Evolutionary conservation across 306 rosid genomes (phyloP).

Genomic region (Medicago arabica): DNA sequence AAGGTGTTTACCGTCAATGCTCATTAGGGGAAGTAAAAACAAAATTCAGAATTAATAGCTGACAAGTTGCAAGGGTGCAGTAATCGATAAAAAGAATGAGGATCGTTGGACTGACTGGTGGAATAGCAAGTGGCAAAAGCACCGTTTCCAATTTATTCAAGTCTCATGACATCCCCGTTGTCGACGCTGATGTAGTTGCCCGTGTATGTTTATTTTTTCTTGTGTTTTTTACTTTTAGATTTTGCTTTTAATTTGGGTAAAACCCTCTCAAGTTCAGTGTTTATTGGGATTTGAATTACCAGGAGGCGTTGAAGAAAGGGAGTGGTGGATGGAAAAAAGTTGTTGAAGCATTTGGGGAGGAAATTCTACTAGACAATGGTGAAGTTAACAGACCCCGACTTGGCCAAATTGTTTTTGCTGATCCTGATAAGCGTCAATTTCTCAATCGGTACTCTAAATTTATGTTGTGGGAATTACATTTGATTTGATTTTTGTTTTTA

Average conservation of each 20-base stretch:
- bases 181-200: slow-evolving; percentile 83
- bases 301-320: slow-evolving; percentile 77
- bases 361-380: slow-evolving; percentile 66
- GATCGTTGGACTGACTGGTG: slow-evolving; percentile 80
- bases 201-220: slow-evolving; percentile 52
- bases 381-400: slow-evolving; percentile 77
- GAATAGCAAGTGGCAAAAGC: slow-evolving; percentile 89
- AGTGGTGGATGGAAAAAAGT: slow-evolving; percentile 80
- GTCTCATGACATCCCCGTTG: slow-evolving; percentile 65
- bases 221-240: background rate
- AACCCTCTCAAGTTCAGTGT: background rate
- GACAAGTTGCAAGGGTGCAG: background rate
- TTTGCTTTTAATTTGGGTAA: background rate
- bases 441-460: slow-evolving; percentile 61
- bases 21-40: background rate
- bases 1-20: background rate
- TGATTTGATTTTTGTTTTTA: background rate
- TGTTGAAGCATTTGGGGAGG: slow-evolving; percentile 74
- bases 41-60: background rate
- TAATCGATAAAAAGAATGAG: slow-evolving; percentile 54
- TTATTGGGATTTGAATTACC: slow-evolving; percentile 33
- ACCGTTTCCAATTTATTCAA: slow-evolving; percentile 83
- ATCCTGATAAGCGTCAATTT: slow-evolving; percentile 74
- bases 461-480: slow-evolving; percentile 1
- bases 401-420: slow-evolving; percentile 87